These are phyloP conservation scores for Colletotrichum tropicicola DNA, from an alignment of 2,329 filamentous ascomycete species.

Conservation along the genomic window DNA sequence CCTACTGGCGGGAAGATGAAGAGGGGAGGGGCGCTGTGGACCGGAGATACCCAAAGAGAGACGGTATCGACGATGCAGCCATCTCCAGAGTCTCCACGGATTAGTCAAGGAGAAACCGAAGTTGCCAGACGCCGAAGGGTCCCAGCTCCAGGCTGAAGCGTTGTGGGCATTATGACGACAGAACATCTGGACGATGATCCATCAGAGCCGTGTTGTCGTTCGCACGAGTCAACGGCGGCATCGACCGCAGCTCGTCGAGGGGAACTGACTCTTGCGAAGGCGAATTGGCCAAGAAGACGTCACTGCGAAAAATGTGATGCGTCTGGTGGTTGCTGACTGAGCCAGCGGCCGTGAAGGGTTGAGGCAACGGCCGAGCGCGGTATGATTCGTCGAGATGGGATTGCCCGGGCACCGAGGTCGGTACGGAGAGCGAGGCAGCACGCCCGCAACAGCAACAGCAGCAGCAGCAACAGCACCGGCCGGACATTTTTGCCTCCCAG, in stretches of 20 bases:
- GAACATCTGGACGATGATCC: slow-evolving; percentile 12
- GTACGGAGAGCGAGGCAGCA: not conserved
- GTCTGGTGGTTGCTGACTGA: slow-evolving; percentile 24
- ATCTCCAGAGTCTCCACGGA: slow-evolving; percentile 26
- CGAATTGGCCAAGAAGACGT: slow-evolving; percentile 17
- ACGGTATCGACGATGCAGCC: slow-evolving; percentile 1
- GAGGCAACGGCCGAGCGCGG: not conserved
- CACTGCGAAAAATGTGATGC: slow-evolving; percentile 9
- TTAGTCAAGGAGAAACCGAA: slow-evolving; percentile 26
- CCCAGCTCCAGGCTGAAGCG: not conserved
- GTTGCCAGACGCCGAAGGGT: slow-evolving; percentile 13
- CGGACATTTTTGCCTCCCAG: slow-evolving; percentile 18
- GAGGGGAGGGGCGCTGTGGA: slow-evolving; percentile 15
- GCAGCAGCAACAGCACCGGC: not conserved
- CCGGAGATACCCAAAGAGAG: slow-evolving; percentile 19
- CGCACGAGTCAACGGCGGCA: slow-evolving; percentile 22
- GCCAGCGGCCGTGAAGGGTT: not conserved
- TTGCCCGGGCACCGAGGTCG: slow-evolving; percentile 17
- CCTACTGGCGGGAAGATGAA: slow-evolving; percentile 18
- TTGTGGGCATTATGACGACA: slow-evolving; percentile 32
- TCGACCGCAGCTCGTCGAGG: slow-evolving; percentile 7
- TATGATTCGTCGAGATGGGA: slow-evolving; percentile 20
- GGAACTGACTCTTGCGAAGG: slow-evolving; percentile 5
- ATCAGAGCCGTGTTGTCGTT: slow-evolving; percentile 10
- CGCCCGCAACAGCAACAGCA: slow-evolving; percentile 11